Evolutionary conservation across 2,329 filamentous ascomycete species (phyloP).

Genomic region (Colletotrichum lentis): DNA sequence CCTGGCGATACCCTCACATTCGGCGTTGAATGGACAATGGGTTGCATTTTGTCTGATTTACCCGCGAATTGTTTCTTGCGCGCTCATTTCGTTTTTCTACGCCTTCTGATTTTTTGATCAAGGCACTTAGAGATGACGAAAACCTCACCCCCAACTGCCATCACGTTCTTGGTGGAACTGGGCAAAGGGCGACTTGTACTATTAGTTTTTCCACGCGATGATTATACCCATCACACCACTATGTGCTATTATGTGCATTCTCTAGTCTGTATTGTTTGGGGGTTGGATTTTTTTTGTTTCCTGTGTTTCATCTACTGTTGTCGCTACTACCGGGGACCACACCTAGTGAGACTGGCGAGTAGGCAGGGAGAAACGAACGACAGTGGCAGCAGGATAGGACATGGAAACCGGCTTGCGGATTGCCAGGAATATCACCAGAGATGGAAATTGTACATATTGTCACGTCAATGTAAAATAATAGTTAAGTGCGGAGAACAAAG

Average conservation of each 20-base stretch:
- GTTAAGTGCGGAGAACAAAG: slow-evolving; percentile 16
- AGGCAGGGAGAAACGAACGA: neutral
- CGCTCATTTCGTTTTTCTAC: slow-evolving; percentile 10
- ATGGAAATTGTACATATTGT: slow-evolving; percentile 21
- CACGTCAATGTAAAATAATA: slow-evolving; percentile 32
- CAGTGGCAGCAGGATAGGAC: neutral
- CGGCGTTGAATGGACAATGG: slow-evolving; percentile 34
- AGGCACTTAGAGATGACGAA: slow-evolving; percentile 27
- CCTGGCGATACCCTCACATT: slow-evolving; percentile 39
- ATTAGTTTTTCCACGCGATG: slow-evolving; percentile 33
- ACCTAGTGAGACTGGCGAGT: neutral
- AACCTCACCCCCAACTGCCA: slow-evolving; percentile 1
- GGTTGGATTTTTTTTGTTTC: neutral
- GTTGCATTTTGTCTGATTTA: slow-evolving; percentile 7
- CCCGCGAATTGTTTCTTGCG: slow-evolving; percentile 17
- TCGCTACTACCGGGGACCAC: neutral
- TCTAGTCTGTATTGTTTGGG: slow-evolving; percentile 24
- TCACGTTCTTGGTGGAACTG: neutral
- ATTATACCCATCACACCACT: slow-evolving; percentile 35
- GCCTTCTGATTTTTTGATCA: slow-evolving; percentile 12
- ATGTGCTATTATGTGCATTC: slow-evolving; percentile 21
- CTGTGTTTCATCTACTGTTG: slow-evolving; percentile 1
- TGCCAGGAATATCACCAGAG: neutral
- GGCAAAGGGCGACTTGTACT: slow-evolving; percentile 30
- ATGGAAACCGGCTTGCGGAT: neutral